A percentile compares a stretch with the other conserved stretches of the same genome.
phyloP scores from a whole-genome alignment of 768 basidiomycete genomes.

The Phallus indusiatus region DNA sequence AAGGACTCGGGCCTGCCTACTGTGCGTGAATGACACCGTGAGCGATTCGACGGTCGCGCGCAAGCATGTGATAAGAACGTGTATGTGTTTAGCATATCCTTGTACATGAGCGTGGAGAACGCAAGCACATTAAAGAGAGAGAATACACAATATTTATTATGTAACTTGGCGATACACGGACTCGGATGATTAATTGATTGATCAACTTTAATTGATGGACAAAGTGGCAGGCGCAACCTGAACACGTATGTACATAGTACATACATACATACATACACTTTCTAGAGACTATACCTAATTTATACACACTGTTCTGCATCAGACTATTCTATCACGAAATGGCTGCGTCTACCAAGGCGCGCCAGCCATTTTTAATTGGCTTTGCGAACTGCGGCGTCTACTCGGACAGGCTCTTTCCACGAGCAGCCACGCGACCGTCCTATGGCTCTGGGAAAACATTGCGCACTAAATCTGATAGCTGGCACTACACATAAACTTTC shows the following conservation, averaged over 20 bases:
- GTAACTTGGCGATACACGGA: no score
- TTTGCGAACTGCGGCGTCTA: slow-evolving; percentile 81
- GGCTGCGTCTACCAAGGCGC: slow-evolving; percentile 76
- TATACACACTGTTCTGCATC: slow-evolving; percentile 24
- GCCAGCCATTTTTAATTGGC: slow-evolving; percentile 61
- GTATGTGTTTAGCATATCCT: no score
- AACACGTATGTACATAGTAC: slow-evolving; percentile 59
- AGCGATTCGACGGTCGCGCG: background rate
- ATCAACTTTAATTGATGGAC: background rate
- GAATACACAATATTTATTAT: no score
- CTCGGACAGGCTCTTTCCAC: slow-evolving; percentile 53
- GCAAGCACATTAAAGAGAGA: no score
- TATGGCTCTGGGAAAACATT: no score
- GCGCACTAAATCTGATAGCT: no score
- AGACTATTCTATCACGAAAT: slow-evolving; percentile 43
- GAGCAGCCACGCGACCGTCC: no score
- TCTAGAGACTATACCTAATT: no score
- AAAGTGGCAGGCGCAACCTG: background rate
- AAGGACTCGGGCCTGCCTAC: background rate
- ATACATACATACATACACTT: background rate
- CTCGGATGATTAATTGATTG: no score
- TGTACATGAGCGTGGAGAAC: background rate
- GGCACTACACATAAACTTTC: no score
- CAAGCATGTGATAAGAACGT: no score
- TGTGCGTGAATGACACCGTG: background rate